phyloP scores from a whole-genome alignment of 345 rosid species.

The Geranium rotundifolium region DNA sequence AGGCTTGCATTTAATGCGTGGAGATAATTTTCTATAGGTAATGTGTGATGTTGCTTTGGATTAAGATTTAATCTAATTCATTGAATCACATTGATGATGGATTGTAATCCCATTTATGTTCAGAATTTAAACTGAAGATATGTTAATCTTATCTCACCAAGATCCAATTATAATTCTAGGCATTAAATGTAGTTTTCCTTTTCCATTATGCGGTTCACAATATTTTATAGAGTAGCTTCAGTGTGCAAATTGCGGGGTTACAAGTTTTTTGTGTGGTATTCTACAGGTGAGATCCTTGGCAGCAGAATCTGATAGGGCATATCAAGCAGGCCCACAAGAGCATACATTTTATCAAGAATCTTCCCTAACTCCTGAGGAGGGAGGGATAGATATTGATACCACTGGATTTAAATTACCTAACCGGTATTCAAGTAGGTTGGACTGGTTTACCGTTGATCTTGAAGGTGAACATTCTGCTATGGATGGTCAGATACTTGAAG shows the following conservation, averaged over 20 bases:
- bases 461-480: constrained; percentile 99
- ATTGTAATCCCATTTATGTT: too few relatives aligned
- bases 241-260: not conserved
- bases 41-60: not conserved
- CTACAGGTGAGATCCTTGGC: constrained; percentile 84
- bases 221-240: not conserved
- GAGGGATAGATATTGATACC: constrained; percentile 25
- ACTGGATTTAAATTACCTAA: constrained; percentile 43
- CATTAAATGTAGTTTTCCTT: not conserved
- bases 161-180: not conserved
- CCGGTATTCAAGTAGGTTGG: constrained; percentile 52
- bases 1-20: not conserved
- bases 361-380: constrained; percentile 35
- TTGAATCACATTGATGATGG: too few relatives aligned
- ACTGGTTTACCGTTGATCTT: constrained; percentile 98
- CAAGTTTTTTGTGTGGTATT: not conserved
- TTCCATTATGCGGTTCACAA: not conserved
- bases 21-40: too few relatives aligned
- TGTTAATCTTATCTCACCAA: too few relatives aligned
- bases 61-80: not conserved
- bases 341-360: constrained; percentile 67
- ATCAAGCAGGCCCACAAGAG: constrained; percentile 76
- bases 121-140: too few relatives aligned
- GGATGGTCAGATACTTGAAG: constrained; percentile 96
- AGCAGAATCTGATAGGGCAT: constrained; percentile 91